Evolutionary conservation across 176 grass and related monocot species (phyloP), one percentile per base, ranked within the genome.

Genomic region (Ensete ventricosum): DNA sequence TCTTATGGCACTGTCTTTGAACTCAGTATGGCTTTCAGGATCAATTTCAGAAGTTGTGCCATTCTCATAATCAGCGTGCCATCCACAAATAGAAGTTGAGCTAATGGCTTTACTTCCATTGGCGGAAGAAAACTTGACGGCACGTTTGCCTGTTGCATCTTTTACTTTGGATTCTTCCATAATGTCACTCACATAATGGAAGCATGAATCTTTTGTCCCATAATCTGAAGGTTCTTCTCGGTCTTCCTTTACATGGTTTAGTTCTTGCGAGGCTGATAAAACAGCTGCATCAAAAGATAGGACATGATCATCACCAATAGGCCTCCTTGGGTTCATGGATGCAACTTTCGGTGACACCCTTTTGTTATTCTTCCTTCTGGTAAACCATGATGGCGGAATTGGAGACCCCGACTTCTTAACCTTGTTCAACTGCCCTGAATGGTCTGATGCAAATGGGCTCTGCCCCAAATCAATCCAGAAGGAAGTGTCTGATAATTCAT

Each of bases 381-480:
- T 78, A 86, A 96, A 92, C 93, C 86, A 91, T 72, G 90, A 99
- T 9, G 90, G 72, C 8, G 95, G 84, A 70, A 93, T 62, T 51
- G 95, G 95, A 80, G 90, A 99, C n/a, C 95, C 90, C 63, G 94
- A 81, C 71, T 87, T 90, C 29, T 87, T 90, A 24, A 84, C 91
- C 69, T 89, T 92, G 78, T 76, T 80, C 57, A 74, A 80, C 72
- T 90, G 95, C 50, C 89, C 91, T 70, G 88, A 90, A 81, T 91
- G 77, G 19, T 98, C 87, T 0, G 90, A 93, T 76, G 86, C 88
- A 29, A 85, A 85, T 2, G 95, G 95, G 53, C 95, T 99, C 71
- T 91, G 88, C 59, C 95, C 95, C 82, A 99, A 87, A 87, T 99
- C 95, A 80, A 99, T 87, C 95, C 95, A 99, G 77, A 99, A 91